Conservation (phyloP, 345 rosid species). For the Isatis tinctoria region DNA sequence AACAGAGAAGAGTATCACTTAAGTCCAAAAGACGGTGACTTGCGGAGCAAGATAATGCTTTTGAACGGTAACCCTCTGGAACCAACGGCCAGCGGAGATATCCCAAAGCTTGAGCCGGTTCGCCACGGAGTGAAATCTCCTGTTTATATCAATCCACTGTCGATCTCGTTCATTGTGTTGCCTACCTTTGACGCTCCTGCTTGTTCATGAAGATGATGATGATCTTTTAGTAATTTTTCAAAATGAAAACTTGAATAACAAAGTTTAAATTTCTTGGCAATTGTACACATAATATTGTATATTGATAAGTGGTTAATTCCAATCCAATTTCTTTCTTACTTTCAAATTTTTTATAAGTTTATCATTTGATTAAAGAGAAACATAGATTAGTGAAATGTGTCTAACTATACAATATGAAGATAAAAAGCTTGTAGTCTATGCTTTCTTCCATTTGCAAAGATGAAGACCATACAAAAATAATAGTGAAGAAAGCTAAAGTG, state of each 20-base stretch:
- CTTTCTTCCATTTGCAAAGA: slow-evolving; percentile 19
- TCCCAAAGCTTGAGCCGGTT: slow-evolving; percentile 63
- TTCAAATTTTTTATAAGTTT: background rate
- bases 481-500: slow-evolving; percentile 13
- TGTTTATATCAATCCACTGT: slow-evolving; percentile 44
- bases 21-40: slow-evolving; percentile 63
- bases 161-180: slow-evolving; percentile 71
- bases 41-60: slow-evolving; percentile 63
- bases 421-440: slow-evolving; percentile 10
- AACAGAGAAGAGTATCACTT: slow-evolving; percentile 86
- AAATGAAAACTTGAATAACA: background rate
- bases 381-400: slow-evolving; percentile 16
- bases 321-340: background rate
- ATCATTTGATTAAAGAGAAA: slow-evolving; percentile 15
- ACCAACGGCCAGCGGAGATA: slow-evolving; percentile 45
- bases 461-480: slow-evolving; percentile 18
- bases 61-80: slow-evolving; percentile 70
- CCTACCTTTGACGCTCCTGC: slow-evolving; percentile 77
- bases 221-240: background rate
- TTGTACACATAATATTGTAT: background rate
- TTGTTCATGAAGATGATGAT: slow-evolving; percentile 36
- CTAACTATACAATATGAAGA: slow-evolving; percentile 27
- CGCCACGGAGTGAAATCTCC: slow-evolving; percentile 43
- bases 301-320: background rate
- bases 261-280: background rate